Base-by-base conservation (phyloP, 768 basidiomycete genomes). In the Phanerochaete carnosa region DNA sequence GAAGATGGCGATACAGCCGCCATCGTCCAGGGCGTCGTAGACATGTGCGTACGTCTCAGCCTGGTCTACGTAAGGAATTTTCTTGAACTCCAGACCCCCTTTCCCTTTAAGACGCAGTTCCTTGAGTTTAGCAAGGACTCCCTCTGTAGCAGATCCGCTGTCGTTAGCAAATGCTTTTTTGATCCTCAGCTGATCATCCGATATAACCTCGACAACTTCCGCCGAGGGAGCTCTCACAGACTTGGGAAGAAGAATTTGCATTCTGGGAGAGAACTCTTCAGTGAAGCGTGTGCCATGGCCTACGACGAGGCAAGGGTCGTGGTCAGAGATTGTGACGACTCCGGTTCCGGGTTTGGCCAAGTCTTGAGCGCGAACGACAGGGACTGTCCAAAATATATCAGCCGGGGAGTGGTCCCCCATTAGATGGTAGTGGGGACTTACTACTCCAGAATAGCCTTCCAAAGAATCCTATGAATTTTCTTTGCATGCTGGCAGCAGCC, bases 1-100 rank as follows among this genome's bases (percentile, higher is more conserved):
- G 70, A 98, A 98, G 63, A 99, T 98, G 49, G 95, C 95, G 62
- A 99, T 95, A 64, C 88, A 87, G 16, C 94, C 94, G 13, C 93
- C 93, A 58, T 89, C 84, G 58, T 85, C 90, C 56, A 98, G 76
- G 57, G 85, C 83, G 69, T 93, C 81, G 74, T 97, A 98, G 3
- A 98, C 97, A 60, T 92, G 81, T 15, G 88, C 85, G 73, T 97
- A 99, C 87, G 97, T 97, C 55, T 92, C 86, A 62, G 90, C 85
- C 70, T 98, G 97, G 75, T 99, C 92, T 62, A 99, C 85, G 69
- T 88, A 88, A 0, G 95, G 94, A 58, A 98, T 74, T 32, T 77
- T 80, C 75, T 95, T 94, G 81, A 86, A 98, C 19, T 86, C 78
- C 49, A 95, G 62, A 0, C 95, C 95, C 28, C 70, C 71, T 35